These are phyloP conservation scores for Azolla pinnata DNA, from an alignment of 75 land plant genomes.

Conservation along the genomic window DNA sequence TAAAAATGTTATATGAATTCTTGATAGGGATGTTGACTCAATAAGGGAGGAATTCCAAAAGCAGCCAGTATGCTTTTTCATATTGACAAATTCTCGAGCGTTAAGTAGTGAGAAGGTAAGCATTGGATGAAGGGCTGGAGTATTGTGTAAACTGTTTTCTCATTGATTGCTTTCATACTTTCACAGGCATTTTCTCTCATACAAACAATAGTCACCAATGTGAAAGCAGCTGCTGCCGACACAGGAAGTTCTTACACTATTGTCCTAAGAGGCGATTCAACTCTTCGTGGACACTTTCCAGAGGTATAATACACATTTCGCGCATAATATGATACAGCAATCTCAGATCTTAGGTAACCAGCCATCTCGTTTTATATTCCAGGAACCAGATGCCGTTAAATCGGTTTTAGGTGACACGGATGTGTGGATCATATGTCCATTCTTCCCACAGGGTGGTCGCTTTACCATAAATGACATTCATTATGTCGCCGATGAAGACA, in stretches of 20 bases:
- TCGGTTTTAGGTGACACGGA: conserved; percentile 82
- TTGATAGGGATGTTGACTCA: conserved; percentile 57
- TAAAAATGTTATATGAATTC: background rate
- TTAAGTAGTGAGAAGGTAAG: conserved; percentile 77
- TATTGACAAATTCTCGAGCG: conserved; percentile 87
- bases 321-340: background rate
- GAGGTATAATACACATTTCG: conserved; percentile 32
- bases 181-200: conserved; percentile 59
- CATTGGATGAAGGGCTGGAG: no score
- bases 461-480: conserved; percentile 91
- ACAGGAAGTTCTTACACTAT: conserved; percentile 53
- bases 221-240: conserved; percentile 49
- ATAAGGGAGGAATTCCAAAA: conserved; percentile 63
- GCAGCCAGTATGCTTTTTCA: conserved; percentile 74
- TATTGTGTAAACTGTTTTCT: no score
- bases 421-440: conserved; percentile 97
- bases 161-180: background rate
- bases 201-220: conserved; percentile 69
- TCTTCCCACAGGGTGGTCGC: conserved; percentile 95
- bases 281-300: conserved; percentile 97
- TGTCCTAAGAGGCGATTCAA: conserved; percentile 95
- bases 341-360: background rate
- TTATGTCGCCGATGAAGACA: conserved; percentile 90
- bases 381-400: conserved; percentile 93
- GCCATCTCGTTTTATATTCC: conserved; percentile 1